These are phyloP conservation scores for Myrica gale DNA, from an alignment of 306 rosid genomes.

Conservation along the genomic window DNA sequence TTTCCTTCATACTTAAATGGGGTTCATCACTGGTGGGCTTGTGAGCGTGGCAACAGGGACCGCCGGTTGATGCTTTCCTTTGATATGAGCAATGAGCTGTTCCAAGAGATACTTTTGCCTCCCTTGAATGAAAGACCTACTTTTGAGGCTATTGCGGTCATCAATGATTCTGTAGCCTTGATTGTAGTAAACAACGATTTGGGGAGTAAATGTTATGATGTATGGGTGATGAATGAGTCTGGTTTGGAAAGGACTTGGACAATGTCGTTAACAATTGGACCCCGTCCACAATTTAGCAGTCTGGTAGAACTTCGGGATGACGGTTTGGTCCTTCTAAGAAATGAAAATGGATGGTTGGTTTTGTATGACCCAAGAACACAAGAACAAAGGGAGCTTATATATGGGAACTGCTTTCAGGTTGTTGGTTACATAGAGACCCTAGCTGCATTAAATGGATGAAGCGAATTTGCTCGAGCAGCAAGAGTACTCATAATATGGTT, in stretches of 20 bases:
- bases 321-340: background rate
- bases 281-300: background rate
- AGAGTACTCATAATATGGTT: background rate
- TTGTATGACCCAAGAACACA: background rate
- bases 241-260: background rate
- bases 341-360: background rate
- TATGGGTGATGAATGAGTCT: background rate
- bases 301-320: background rate
- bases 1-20: slow-evolving; percentile 5
- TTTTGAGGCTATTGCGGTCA: background rate
- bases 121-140: background rate
- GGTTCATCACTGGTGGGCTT: background rate
- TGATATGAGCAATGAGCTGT: background rate
- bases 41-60: background rate
- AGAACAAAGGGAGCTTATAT: background rate
- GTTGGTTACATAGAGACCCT: background rate
- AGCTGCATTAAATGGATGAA: background rate
- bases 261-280: background rate
- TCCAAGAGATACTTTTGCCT: background rate
- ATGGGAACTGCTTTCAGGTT: background rate
- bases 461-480: background rate
- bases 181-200: background rate
- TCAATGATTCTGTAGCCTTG: slow-evolving; percentile 1
- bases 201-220: background rate
- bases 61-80: background rate